Evolutionary conservation across 2,329 filamentous ascomycete genomes (phyloP).

Genomic region (Claviceps paspali): DNA sequence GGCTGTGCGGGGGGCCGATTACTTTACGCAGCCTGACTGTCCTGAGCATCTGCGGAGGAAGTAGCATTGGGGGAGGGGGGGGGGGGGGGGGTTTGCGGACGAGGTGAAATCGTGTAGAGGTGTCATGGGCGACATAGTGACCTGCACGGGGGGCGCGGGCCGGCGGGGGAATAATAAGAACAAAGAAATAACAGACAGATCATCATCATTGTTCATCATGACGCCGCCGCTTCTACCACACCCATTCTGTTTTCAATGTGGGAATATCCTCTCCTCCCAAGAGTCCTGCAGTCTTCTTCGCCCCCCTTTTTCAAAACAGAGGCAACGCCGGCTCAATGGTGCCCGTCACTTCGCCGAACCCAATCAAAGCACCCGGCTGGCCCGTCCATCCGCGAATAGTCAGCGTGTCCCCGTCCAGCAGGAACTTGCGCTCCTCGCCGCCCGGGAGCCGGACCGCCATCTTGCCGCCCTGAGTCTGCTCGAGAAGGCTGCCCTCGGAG

Average conservation of each 20-base stretch:
- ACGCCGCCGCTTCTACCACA: too few species aligned
- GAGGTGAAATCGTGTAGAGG: too few species aligned
- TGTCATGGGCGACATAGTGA: too few species aligned
- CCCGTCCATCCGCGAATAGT: constrained; percentile 52
- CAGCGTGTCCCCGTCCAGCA: constrained; percentile 61
- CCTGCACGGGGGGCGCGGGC: too few species aligned
- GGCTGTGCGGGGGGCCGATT: constrained; percentile 37
- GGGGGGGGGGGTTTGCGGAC: too few species aligned
- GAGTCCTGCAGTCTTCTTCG: too few species aligned
- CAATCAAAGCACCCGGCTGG: constrained; percentile 50
- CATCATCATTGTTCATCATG: too few species aligned
- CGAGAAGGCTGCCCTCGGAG: constrained; percentile 53
- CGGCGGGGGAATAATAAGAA: too few species aligned
- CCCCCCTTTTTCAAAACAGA: constrained; percentile 15
- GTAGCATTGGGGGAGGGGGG: too few species aligned
- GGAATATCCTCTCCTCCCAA: too few species aligned
- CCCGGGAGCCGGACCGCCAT: constrained; percentile 42
- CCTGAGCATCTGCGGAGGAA: constrained; percentile 16
- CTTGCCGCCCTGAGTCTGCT: constrained; percentile 59
- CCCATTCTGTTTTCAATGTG: too few species aligned
- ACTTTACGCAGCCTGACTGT: constrained; percentile 36
- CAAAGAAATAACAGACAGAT: too few species aligned
- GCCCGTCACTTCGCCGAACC: constrained; percentile 60
- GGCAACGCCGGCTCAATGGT: constrained; percentile 30
- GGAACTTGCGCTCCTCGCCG: constrained; percentile 53